phyloP scores from a whole-genome alignment of 2,329 filamentous ascomycete genomes.

The Monilinia laxa region DNA sequence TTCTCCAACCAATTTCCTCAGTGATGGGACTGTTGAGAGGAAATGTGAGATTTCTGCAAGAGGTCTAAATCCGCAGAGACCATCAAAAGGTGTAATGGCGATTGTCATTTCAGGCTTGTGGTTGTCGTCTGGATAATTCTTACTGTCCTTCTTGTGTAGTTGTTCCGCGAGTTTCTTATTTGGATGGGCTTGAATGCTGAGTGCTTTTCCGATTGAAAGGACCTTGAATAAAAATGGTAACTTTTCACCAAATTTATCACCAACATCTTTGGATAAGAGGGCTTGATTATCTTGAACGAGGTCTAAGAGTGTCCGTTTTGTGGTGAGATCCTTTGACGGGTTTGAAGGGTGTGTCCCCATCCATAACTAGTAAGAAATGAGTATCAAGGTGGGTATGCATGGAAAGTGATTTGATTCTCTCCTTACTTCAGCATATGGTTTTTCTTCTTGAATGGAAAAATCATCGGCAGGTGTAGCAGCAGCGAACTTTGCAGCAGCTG shows the following conservation, averaged over 20 bases:
- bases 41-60: constrained; percentile 85
- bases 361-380: constrained; percentile 67
- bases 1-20: constrained; percentile 67
- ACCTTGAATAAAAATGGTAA: constrained; percentile 98
- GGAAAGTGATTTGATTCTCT: neutral
- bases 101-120: constrained; percentile 99
- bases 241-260: constrained; percentile 73
- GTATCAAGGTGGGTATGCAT: constrained; percentile 42
- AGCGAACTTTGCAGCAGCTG: constrained; percentile 85
- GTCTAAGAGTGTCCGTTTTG: constrained; percentile 82
- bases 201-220: constrained; percentile 88
- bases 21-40: constrained; percentile 56
- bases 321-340: constrained; percentile 83
- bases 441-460: constrained; percentile 78
- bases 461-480: constrained; percentile 75
- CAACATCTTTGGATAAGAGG: constrained; percentile 72
- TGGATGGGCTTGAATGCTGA: constrained; percentile 95
- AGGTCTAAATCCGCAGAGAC: constrained; percentile 91
- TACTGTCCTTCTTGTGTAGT: constrained; percentile 79
- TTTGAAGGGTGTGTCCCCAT: constrained; percentile 98
- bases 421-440: constrained; percentile 86
- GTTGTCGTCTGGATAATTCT: constrained; percentile 98
- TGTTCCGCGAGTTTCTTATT: constrained; percentile 93
- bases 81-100: constrained; percentile 93
- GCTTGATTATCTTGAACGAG: constrained; percentile 83